Evolutionary conservation across 2,329 filamentous ascomycete genomes (phyloP), one percentile per base, ranked within the genome.

Genomic region (Hirsutella rhossiliensis): DNA sequence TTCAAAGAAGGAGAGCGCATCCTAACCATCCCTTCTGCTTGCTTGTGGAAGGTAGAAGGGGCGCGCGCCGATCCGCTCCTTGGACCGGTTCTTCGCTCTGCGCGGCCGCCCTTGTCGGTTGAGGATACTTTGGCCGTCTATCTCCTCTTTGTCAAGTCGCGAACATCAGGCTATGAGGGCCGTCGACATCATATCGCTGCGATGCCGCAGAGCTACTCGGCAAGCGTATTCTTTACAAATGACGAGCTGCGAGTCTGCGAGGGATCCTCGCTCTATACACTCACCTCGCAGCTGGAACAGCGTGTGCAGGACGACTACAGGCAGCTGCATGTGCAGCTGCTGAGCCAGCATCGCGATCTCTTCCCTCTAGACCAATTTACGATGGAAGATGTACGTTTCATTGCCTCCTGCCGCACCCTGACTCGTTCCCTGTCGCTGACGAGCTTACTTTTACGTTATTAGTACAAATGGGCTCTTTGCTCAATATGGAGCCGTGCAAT

Each of bases 381-480:
- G 40, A 53, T 62, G 29, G 47, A 61, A 50, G 54, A 62, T 51
- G 59, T 60, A 57, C 45, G 57, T 55, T 45, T 27, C 18, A 43
- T 28, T 38, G 41, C 41, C 18, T 38, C 31, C 32, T 37, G 41
- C 41, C 32, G 19, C 32, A 43, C 36, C 31, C 41, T 28, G 31
- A 38, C 31, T 43, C 41, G 41, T 28, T 43, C 32, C 20, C 32
- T 42, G 30, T 36, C 41, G 41, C 41, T 28, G n/a, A 36, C 30
- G 29, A 42, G 41, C 41, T 42, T 42, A 27, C 31, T 42, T 17
- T 43, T 43, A n/a, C 32, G 42, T 48, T 50, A 48, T 44, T 55
- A 62, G 59, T 62, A 62, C 45, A 61, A 61, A 46, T 62, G 58
- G 58, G 60, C 60, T 38, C 57, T 62, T 45, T 59, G 48, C 44